A percentile compares a stretch with the other conserved stretches of the same genome.
Evolutionary conservation across 768 basidiomycete genomes (phyloP).

Genomic region (Termitomyces sp.): DNA sequence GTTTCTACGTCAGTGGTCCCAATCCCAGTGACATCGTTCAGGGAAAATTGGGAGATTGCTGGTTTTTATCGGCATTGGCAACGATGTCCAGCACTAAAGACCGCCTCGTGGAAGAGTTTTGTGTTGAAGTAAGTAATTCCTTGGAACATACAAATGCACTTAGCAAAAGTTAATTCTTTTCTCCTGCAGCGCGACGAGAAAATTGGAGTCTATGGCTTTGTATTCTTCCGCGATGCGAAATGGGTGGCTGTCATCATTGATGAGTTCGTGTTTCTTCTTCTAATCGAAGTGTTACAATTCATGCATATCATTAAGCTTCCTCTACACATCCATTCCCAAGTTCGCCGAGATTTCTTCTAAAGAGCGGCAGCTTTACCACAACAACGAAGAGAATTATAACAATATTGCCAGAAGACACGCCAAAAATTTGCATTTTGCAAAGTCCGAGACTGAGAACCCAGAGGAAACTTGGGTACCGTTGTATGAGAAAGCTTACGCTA

Average conservation of each 20-base stretch:
- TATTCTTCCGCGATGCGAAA: conserved; percentile 44
- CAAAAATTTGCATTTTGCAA: conserved; percentile 50
- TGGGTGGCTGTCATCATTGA: conserved; percentile 53
- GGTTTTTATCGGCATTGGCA: conserved; percentile 52
- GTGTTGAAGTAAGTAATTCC: conserved; percentile 39
- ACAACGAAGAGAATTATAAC: conserved; percentile 48
- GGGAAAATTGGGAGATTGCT: conserved; percentile 52
- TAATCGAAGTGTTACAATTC: neutral
- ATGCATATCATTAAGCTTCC: conserved; percentile 28
- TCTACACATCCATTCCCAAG: conserved; percentile 42
- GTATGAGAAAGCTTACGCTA: conserved; percentile 59
- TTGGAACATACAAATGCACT: neutral
- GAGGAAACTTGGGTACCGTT: conserved; percentile 59
- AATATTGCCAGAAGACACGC: conserved; percentile 42
- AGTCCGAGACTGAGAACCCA: conserved; percentile 34
- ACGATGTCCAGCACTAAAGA: conserved; percentile 43
- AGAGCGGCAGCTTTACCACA: conserved; percentile 47
- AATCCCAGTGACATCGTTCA: conserved; percentile 46
- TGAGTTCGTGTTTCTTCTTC: conserved; percentile 36
- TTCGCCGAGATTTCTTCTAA: conserved; percentile 36
- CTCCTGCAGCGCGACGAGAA: conserved; percentile 42
- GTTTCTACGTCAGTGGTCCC: conserved; percentile 46
- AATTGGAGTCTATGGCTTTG: conserved; percentile 51
- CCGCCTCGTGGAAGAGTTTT: conserved; percentile 47
- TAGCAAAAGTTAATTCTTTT: neutral